Evolutionary conservation across 2,329 filamentous ascomycete species (phyloP).

Genomic region (Aureobasidium sp.): DNA sequence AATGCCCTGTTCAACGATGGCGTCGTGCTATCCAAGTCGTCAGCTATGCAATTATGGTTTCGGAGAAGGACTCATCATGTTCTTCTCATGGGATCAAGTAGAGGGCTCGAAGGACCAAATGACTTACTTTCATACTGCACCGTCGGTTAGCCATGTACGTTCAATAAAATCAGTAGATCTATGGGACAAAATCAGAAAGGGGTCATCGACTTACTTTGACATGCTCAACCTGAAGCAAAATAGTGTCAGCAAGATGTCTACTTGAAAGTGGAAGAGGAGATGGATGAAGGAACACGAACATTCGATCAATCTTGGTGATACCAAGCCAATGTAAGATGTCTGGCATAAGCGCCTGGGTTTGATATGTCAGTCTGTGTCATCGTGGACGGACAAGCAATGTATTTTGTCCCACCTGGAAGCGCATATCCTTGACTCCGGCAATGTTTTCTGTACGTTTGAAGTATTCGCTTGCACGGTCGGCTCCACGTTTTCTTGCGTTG

Average conservation of each 20-base stretch:
- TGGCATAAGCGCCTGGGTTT: slow-evolving; percentile 70
- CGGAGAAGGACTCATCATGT: background rate
- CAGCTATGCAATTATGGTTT: slow-evolving; percentile 29
- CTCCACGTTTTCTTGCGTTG: slow-evolving; percentile 73
- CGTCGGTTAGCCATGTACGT: background rate
- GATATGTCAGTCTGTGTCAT: too few relatives aligned
- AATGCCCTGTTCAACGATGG: slow-evolving; percentile 77
- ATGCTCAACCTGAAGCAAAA: slow-evolving; percentile 58
- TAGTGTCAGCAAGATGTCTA: background rate
- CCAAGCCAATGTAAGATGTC: slow-evolving; percentile 91
- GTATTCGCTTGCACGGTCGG: slow-evolving; percentile 78
- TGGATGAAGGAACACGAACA: slow-evolving; percentile 39
- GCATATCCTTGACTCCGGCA: slow-evolving; percentile 92
- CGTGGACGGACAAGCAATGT: too few relatives aligned
- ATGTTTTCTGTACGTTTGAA: slow-evolving; percentile 98
- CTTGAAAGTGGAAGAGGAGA: background rate
- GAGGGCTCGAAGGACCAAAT: background rate
- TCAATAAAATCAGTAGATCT: background rate
- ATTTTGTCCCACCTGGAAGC: slow-evolving; percentile 58
- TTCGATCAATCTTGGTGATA: slow-evolving; percentile 96
- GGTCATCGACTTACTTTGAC: slow-evolving; percentile 64
- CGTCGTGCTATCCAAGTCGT: slow-evolving; percentile 76
- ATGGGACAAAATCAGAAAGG: background rate
- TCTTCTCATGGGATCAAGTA: background rate
- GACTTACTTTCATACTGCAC: slow-evolving; percentile 4